Conservation (phyloP, 768 basidiomycete species). For the Auricularia cornea region DNA sequence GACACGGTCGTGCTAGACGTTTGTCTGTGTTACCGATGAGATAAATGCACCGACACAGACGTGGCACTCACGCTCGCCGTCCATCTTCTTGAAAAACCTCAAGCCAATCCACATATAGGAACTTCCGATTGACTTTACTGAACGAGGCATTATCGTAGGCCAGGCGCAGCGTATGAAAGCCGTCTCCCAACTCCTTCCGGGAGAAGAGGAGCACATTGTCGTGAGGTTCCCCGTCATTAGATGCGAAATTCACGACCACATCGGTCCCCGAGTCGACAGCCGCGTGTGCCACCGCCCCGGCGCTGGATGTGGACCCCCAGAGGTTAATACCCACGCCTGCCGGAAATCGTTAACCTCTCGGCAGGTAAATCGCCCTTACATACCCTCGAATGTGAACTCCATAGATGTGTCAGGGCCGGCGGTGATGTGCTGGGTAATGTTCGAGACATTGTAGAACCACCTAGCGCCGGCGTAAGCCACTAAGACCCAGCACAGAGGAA, state of each 20-base stretch:
- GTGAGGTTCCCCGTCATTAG: background rate
- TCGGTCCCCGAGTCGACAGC: background rate
- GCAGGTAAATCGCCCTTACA: no score
- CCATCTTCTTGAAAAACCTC: background rate
- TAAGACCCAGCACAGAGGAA: no score
- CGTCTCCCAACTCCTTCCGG: background rate
- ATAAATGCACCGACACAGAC: no score
- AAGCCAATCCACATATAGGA: background rate
- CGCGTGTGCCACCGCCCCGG: background rate
- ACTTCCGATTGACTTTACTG: background rate
- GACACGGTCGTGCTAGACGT: no score
- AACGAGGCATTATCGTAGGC: background rate
- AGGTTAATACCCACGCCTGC: background rate
- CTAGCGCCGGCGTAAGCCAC: background rate
- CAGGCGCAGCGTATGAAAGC: background rate
- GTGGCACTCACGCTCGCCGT: no score
- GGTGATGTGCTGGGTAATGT: background rate
- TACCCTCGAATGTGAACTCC: background rate
- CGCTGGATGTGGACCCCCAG: background rate
- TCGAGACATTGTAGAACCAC: background rate
- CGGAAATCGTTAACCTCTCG: no score
- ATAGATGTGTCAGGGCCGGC: background rate
- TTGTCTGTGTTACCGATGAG: no score
- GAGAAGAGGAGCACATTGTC: background rate
- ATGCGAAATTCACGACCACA: background rate